phyloP scores from a whole-genome alignment of 2,329 filamentous ascomycete genomes.

The Nectriaceae sp. region DNA sequence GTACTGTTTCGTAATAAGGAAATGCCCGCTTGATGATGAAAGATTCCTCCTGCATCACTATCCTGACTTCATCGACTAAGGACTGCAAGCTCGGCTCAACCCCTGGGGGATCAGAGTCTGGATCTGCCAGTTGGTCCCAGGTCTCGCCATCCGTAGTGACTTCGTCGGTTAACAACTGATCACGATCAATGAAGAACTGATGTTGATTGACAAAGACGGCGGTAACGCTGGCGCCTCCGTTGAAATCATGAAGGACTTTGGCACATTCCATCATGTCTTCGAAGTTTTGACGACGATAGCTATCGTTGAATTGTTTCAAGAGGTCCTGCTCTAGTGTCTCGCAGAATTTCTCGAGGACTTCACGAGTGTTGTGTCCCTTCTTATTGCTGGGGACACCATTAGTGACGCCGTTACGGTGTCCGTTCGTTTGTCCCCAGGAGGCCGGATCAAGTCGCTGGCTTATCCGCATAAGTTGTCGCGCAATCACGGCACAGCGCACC shows the following conservation, averaged over 20 bases:
- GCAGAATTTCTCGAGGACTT: conserved; percentile 94
- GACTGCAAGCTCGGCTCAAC: conserved; percentile 92
- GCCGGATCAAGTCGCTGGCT: conserved; percentile 84
- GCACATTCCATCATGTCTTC: conserved; percentile 98
- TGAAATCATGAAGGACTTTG: conserved; percentile 92
- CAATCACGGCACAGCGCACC: conserved; percentile 90
- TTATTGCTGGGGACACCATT: conserved; percentile 44
- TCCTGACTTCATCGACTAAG: conserved; percentile 88
- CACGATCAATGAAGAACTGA: conserved; percentile 97
- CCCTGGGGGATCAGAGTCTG: conserved; percentile 86
- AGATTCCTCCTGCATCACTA: conserved; percentile 96
- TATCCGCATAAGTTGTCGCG: conserved; percentile 89
- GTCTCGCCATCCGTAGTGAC: conserved; percentile 72
- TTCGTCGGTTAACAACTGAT: conserved; percentile 87
- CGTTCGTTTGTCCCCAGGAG: conserved; percentile 68
- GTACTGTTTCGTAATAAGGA: conserved; percentile 91
- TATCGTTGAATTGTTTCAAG: conserved; percentile 94
- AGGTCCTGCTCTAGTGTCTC: conserved; percentile 95
- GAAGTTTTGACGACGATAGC: conserved; percentile 92
- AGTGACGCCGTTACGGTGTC: conserved; percentile 50
- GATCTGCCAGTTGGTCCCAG: conserved; percentile 93
- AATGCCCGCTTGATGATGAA: conserved; percentile 96
- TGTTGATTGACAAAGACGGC: conserved; percentile 98
- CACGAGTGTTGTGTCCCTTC: conserved; percentile 69
- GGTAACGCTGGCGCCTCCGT: conserved; percentile 92